Base-by-base conservation (phyloP, 805 yeast species). In the Wickerhamiella dianesei region DNA sequence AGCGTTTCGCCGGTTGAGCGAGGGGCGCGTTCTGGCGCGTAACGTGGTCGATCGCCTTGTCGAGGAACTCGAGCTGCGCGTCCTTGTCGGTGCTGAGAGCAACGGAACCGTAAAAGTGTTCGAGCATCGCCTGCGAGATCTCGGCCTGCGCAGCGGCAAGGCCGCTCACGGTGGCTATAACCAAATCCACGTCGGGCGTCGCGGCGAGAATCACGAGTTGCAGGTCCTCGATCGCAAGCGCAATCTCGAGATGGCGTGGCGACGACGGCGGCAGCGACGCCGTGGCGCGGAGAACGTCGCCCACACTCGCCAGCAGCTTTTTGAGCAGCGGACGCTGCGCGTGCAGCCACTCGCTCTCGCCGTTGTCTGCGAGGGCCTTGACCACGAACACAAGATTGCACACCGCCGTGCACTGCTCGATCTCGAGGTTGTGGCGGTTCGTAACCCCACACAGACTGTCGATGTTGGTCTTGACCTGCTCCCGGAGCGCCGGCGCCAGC, bases 241-340 rank as follows among this genome's bases (percentile, higher is more conserved):
- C 80, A 3, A 84, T 69, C 58, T 82, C 84, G 58, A 87, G 74
- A 50, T 80, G 84, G 17, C 76, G 67, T 1, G 79, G 67, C 0
- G 87, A 78, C 1, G 75, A 69, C 48, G 77, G 60, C 0, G 75
- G 74, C 62, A 2, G 63, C 53, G 63, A 59, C 37, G 73, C 70
- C 36, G 72, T 63, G 2, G 61, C 56, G 1, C 68, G 61, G 18
- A 80, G 68, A 12, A 66, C 72, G 25, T 69, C 68, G 1, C 74
- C 64, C 29, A 74, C 50, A 2, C 72, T 67, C 41, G 78, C 57
- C 4, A 51, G 44, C 1, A 56, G 44, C 18, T 44, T 50, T 16
- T 45, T 2, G 6, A 52, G 43, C 19, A 41, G 35, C 22, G 40
- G 21, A 12, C 44, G 25, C 32, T 43, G 45, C 16, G 5, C 35